Evolutionary conservation across 441 rosid genomes (phyloP).

Genomic region (Euphorbia schlechtendalii): DNA sequence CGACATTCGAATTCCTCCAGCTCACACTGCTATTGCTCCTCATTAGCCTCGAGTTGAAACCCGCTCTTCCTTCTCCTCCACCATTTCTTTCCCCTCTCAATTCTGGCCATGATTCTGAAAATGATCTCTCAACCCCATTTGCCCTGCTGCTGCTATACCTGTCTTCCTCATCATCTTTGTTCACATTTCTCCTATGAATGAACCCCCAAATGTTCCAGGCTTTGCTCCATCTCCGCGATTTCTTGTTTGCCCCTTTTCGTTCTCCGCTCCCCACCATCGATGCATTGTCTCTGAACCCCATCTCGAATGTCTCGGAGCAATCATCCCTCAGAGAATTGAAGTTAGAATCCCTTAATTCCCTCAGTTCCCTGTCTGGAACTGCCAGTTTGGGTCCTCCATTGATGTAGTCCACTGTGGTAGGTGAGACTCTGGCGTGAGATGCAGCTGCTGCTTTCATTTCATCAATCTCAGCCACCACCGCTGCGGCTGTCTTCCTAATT

Average conservation of each 20-base stretch:
- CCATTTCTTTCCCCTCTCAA: slow-evolving; percentile 50
- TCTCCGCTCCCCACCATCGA: slow-evolving; percentile 48
- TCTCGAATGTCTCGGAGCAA: slow-evolving; percentile 54
- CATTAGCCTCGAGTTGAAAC: slow-evolving; percentile 59
- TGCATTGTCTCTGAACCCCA: slow-evolving; percentile 51
- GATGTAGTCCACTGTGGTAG: slow-evolving; percentile 47
- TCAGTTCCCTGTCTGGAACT: slow-evolving; percentile 40
- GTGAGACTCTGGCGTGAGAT: slow-evolving; percentile 61
- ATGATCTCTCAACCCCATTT: slow-evolving; percentile 82
- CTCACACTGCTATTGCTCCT: slow-evolving; percentile 99
- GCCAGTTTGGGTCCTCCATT: slow-evolving; percentile 22
- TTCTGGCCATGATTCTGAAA: slow-evolving; percentile 93
- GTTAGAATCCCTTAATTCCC: slow-evolving; percentile 50
- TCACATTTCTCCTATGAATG: slow-evolving; percentile 63
- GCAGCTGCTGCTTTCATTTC: slow-evolving; percentile 46
- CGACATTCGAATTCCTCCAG: slow-evolving; percentile 66
- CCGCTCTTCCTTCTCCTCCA: slow-evolving; percentile 55
- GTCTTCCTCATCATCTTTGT: slow-evolving; percentile 85
- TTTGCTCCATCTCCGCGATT: slow-evolving; percentile 81
- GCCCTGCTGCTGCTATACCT: slow-evolving; percentile 61
- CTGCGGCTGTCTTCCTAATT: slow-evolving; percentile 72
- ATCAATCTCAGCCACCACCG: slow-evolving; percentile 83
- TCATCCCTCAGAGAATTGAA: slow-evolving; percentile 75
- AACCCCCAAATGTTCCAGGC: slow-evolving; percentile 87
- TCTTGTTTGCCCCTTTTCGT: slow-evolving; percentile 62